Base-by-base conservation (phyloP, 2,329 filamentous ascomycete species). In the Cladobotryum protrusum region DNA sequence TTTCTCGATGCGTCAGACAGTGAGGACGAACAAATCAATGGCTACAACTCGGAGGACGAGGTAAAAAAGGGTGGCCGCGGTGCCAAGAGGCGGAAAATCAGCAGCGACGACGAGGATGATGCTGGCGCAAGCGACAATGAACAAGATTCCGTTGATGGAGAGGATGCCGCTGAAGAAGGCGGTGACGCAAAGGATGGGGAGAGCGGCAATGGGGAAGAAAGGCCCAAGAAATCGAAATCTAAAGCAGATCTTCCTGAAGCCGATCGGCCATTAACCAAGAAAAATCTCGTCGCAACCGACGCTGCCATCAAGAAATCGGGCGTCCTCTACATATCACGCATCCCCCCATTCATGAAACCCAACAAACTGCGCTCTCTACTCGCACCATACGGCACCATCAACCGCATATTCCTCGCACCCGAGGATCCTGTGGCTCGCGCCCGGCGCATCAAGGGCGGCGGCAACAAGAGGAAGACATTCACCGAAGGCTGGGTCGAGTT, bases 401-500 rank as follows among this genome's bases (percentile, higher is more conserved):
- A 87, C 61, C 84, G 87, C 59, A 83, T 90, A 50, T 92, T 91
- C 70, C 77, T 92, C 15, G 82, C 86, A 0, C 87, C 87, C 12
- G 87, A 93, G 68, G 83, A 89, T 61, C 78, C 83, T 0, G 67
- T 78, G 3, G 75, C 78, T 5, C 86, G 88, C 58, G 72, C 79
- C 7, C 77, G 81, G 20, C 83, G 89, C 29, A 76, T 90, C 12
- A 78, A 79, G 48, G 78, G 76, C 45, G 89, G 89, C 45, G 89
- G 89, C 52, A 93, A 92, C 71, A 90, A 90, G 72, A 89, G 90
- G 68, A 80, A 83, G 52, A 80, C 80, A n/a, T 93, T 83, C 69
- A 85, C 82, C 3, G 89, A 95, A 67, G 89, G 89, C 42, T 95
- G 89, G 89, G 82, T 93, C 24, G 89, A 95, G 66, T 95, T 92